Percentiles rank a stretch among this genome's conserved stretches.
These are phyloP conservation scores for Aspergillus taichungensis DNA, from an alignment of 495 filamentous ascomycete species.

Conservation along the genomic window DNA sequence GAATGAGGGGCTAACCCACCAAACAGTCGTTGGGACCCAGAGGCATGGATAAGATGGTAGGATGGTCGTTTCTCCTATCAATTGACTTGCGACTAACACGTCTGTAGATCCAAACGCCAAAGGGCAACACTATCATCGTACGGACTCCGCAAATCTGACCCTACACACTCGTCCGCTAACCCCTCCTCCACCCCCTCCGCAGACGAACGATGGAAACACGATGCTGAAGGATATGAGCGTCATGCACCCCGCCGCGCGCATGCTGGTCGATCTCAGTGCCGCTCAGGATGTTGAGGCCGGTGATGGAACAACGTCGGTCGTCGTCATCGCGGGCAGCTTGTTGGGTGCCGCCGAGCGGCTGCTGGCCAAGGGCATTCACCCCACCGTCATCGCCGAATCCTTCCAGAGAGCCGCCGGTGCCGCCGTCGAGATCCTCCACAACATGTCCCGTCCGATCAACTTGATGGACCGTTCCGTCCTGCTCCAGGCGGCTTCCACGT, in stretches of 20 bases:
- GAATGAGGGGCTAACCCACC: constrained; percentile 37
- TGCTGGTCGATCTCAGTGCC: constrained; percentile 94
- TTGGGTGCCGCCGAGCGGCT: constrained; percentile 88
- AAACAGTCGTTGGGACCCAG: constrained; percentile 59
- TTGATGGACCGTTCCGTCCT: constrained; percentile 81
- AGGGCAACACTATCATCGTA: constrained; percentile 90
- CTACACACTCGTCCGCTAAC: background rate
- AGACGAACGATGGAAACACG: constrained; percentile 96
- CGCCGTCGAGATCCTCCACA: constrained; percentile 80
- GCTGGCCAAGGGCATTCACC: constrained; percentile 88
- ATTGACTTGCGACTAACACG: constrained; percentile 15
- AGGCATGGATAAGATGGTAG: constrained; percentile 94
- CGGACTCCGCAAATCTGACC: constrained; percentile 13
- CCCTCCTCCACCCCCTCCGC: constrained; percentile 22
- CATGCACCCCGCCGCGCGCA: constrained; percentile 96
- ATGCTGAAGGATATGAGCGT: constrained; percentile 98
- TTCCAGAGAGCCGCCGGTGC: constrained; percentile 91
- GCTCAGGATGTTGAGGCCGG: constrained; percentile 98
- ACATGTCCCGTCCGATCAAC: constrained; percentile 91
- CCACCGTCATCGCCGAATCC: constrained; percentile 92
- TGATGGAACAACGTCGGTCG: constrained; percentile 96
- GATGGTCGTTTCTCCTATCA: constrained; percentile 1
- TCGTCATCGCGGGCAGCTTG: constrained; percentile 91
- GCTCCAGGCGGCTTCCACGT: constrained; percentile 93
- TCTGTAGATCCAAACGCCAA: constrained; percentile 75